Percentiles rank a stretch among this genome's conserved stretches.
These are phyloP conservation scores for Ocimum tenuiflorum DNA, from an alignment of 257 asterid species.

Conservation along the genomic window DNA sequence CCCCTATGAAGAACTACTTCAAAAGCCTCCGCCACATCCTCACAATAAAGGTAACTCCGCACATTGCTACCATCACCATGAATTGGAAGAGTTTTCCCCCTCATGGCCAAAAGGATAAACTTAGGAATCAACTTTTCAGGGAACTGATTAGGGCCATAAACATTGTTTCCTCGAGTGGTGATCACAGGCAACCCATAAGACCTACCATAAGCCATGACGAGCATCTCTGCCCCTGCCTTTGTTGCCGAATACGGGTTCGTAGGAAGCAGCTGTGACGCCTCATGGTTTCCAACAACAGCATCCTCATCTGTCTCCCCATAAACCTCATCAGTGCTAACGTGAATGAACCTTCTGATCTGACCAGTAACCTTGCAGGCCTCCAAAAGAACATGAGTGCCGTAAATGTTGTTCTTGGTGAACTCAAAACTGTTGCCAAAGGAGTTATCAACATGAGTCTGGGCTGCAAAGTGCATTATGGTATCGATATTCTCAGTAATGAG, in stretches of 20 bases:
- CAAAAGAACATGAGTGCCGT: slow-evolving; percentile 62
- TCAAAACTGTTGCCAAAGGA: slow-evolving; percentile 68
- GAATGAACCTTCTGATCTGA: slow-evolving; percentile 56
- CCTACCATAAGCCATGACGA: slow-evolving; percentile 67
- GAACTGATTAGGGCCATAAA: slow-evolving; percentile 65
- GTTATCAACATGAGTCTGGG: slow-evolving; percentile 68
- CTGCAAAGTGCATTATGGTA: slow-evolving; percentile 71
- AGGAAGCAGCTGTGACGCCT: slow-evolving; percentile 62
- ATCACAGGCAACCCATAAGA: slow-evolving; percentile 66
- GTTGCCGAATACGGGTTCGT: slow-evolving; percentile 68
- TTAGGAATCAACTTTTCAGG: slow-evolving; percentile 71
- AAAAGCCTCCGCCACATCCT: slow-evolving; percentile 74
- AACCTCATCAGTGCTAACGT: slow-evolving; percentile 68
- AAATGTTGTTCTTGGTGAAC: slow-evolving; percentile 68
- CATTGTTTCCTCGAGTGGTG: slow-evolving; percentile 65
- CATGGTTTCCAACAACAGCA: slow-evolving; percentile 65
- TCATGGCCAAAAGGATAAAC: slow-evolving; percentile 62
- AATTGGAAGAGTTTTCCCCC: slow-evolving; percentile 54
- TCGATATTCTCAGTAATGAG: slow-evolving; percentile 55
- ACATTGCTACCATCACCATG: slow-evolving; percentile 68
- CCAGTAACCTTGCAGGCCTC: slow-evolving; percentile 70
- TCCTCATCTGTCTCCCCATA: slow-evolving; percentile 70
- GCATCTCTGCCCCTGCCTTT: slow-evolving; percentile 75
- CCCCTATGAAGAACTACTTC: slow-evolving; percentile 60
- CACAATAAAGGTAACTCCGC: slow-evolving; percentile 62